These are phyloP conservation scores for Hypoxylon sp. DNA, from an alignment of 2,329 filamentous ascomycete species.

Conservation along the genomic window DNA sequence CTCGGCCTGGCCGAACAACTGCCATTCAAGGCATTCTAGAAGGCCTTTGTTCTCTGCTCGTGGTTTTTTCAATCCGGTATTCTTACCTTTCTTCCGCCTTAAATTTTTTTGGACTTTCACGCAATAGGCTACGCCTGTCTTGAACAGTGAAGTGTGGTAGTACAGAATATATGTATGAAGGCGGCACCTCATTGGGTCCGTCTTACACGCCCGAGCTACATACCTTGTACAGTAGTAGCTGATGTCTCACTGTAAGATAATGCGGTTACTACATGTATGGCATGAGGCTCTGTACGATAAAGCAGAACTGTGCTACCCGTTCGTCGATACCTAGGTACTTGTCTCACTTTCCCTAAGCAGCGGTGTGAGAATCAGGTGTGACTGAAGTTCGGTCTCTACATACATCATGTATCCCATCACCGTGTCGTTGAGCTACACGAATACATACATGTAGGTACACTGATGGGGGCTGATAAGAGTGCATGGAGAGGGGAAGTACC, in stretches of 20 bases:
- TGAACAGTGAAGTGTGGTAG: constrained; percentile 18
- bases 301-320: neutral
- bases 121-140: constrained; percentile 26
- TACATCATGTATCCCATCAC: neutral
- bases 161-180: constrained; percentile 4
- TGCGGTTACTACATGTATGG: constrained; percentile 11
- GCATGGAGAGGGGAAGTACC: constrained; percentile 11
- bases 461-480: constrained; percentile 4
- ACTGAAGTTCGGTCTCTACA: neutral
- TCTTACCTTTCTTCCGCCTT: constrained; percentile 16
- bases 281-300: constrained; percentile 37
- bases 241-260: constrained; percentile 26
- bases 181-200: constrained; percentile 7
- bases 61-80: constrained; percentile 15
- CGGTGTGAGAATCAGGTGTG: constrained; percentile 14
- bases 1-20: constrained; percentile 34
- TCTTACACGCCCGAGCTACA: constrained; percentile 23
- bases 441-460: neutral
- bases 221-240: constrained; percentile 18
- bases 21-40: constrained; percentile 16
- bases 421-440: constrained; percentile 9
- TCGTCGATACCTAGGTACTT: neutral
- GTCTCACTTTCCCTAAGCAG: constrained; percentile 22
- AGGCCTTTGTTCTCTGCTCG: constrained; percentile 19
- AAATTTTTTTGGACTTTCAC: constrained; percentile 10